These are phyloP conservation scores for Neurospora sp. DNA, from an alignment of 495 filamentous ascomycete species.

Conservation along the genomic window DNA sequence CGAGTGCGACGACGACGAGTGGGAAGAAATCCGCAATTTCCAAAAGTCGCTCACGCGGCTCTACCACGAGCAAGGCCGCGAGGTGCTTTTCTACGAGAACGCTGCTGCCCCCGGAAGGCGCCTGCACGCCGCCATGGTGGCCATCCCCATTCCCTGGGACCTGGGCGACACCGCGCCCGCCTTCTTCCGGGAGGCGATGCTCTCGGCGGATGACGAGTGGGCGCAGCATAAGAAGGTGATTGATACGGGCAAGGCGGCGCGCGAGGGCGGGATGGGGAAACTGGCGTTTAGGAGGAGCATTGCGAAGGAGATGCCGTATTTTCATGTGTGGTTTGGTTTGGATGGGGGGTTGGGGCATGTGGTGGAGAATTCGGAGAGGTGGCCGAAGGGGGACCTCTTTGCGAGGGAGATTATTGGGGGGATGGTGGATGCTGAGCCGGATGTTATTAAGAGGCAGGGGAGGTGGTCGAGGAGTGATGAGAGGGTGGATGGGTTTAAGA, in stretches of 20 bases:
- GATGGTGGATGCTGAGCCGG: conserved; percentile 76
- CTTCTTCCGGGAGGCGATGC: conserved; percentile 91
- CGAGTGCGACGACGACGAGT: conserved; percentile 97
- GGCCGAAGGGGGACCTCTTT: conserved; percentile 91
- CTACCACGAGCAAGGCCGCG: conserved; percentile 83
- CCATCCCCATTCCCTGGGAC: conserved; percentile 76
- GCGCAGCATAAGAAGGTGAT: conserved; percentile 90
- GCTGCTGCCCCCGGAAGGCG: conserved; percentile 71
- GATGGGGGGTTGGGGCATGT: conserved; percentile 91
- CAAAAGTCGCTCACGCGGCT: conserved; percentile 93
- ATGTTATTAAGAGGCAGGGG: conserved; percentile 85
- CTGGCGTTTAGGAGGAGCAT: conserved; percentile 71
- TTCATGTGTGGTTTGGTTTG: conserved; percentile 91
- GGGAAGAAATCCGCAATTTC: conserved; percentile 98
- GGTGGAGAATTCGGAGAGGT: conserved; percentile 75
- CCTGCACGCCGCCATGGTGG: conserved; percentile 77
- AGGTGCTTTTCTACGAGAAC: conserved; percentile 97
- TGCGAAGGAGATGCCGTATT: conserved; percentile 97
- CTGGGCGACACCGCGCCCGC: conserved; percentile 85
- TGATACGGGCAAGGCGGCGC: conserved; percentile 64
- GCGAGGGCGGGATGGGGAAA: conserved; percentile 62
- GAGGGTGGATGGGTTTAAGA: conserved; percentile 69
- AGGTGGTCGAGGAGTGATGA: conserved; percentile 70
- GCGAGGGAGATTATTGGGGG: conserved; percentile 86
- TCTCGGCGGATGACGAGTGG: conserved; percentile 85